A percentile compares a stretch with the other conserved stretches of the same genome.
Evolutionary conservation across 192 early-diverging fungal species (phyloP).

Genomic region (Backusella liffmaniae): DNA sequence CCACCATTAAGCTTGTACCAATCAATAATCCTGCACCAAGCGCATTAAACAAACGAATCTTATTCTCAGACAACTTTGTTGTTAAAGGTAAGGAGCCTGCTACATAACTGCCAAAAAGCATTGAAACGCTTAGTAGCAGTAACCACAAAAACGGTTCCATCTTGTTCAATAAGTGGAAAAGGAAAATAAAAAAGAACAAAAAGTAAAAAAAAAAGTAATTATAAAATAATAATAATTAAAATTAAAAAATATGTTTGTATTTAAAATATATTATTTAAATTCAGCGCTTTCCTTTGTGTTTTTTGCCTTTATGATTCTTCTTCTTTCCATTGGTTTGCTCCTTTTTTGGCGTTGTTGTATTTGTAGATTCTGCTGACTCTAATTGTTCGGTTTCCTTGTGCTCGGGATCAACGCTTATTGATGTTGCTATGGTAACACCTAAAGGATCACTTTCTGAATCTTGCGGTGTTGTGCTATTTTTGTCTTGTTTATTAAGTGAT

Average conservation of each 20-base stretch:
- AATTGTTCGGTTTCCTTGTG: not conserved
- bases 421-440: not conserved
- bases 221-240: not conserved
- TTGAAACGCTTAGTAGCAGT: slow-evolving; percentile 65
- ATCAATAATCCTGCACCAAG: slow-evolving; percentile 92
- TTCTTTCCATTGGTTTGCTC: slow-evolving; percentile 4
- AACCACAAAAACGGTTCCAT: slow-evolving; percentile 61
- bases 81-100: slow-evolving; percentile 86
- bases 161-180: not conserved
- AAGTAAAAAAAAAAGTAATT: not conserved
- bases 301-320: slow-evolving; percentile 11
- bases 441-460: not conserved
- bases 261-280: not conserved
- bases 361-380: not conserved
- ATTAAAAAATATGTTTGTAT: no score
- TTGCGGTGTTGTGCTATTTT: not conserved
- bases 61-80: slow-evolving; percentile 71
- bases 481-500: not conserved
- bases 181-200: slow-evolving; percentile 2
- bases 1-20: slow-evolving; percentile 88
- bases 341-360: not conserved
- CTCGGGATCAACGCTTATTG: not conserved
- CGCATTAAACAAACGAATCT: slow-evolving; percentile 71
- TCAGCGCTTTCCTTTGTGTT: slow-evolving; percentile 11
- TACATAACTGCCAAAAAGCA: slow-evolving; percentile 84